Base-by-base conservation (phyloP, 768 basidiomycete genomes). In the Tulasnella sp. region DNA sequence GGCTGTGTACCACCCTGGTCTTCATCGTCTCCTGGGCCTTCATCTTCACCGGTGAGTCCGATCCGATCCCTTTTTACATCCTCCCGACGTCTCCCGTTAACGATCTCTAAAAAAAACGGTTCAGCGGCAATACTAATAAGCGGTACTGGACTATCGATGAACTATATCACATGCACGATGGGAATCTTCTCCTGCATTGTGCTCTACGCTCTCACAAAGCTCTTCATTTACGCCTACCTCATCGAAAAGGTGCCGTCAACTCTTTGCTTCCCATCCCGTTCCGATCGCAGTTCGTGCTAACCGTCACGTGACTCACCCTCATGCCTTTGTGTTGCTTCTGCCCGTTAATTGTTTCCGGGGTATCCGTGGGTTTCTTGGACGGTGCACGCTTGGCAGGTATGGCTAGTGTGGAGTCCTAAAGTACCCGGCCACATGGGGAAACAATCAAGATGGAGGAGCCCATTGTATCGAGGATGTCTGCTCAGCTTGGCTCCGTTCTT, bases 191-290 rank as follows among this genome's bases (percentile, higher is more conserved):
- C 86, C 39, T 88, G 87, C 81, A 85, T 88, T 71, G 77, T 81
- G 3, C 82, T 81, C 40, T 82, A 82, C 67, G 83, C 85, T 0
- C 82, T 84, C 15, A 85, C 86, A 7, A 87, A 88, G 79, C 75
- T 88, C 10, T 84, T 88, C 57, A 86, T 88, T 7, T 89, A 88
- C 79, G 82, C 84, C 6, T 89, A 88, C 80, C 84, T 88, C 37
- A 84, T 85, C 83, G 73, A 73, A 75, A 74, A 77, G 78, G 78
- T 79, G 42, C n/a, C 26, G 48, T 42, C 76, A 57, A n/a, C n/a
- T 16, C 18, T 35, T 35, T n/a, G 4, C 40, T 70, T 32, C 20
- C 20, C 70, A 81, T 40, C 15, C 35, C 76, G n/a, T 72, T 73
- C 75, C 46, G 37, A 46, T 79, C 37, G 55, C 40, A 37, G 5